phyloP scores from a whole-genome alignment of 2,329 filamentous ascomycete genomes.

The Penicillium sp. region DNA sequence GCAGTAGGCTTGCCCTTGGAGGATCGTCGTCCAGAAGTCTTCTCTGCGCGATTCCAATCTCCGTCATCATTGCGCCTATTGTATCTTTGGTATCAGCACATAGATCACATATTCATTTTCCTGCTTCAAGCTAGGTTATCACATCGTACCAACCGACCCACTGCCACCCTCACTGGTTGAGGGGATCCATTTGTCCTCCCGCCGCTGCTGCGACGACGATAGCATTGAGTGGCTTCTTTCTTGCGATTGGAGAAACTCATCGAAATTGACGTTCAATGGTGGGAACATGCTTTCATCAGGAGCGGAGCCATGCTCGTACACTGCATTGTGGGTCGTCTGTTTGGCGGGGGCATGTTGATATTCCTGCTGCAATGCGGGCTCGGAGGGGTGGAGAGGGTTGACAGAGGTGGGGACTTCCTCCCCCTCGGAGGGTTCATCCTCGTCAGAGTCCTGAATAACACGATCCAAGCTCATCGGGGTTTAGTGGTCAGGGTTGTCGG shows the following conservation, averaged over 20 bases:
- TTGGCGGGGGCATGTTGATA: slow-evolving; percentile 10
- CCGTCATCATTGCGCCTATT: slow-evolving; percentile 28
- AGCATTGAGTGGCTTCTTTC: slow-evolving; percentile 10
- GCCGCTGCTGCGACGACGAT: slow-evolving; percentile 28
- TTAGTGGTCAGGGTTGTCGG: background rate
- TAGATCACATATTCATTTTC: background rate
- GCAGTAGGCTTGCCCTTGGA: slow-evolving; percentile 10
- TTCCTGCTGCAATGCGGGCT: slow-evolving; percentile 10
- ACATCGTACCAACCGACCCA: slow-evolving; percentile 26
- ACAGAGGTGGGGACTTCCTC: slow-evolving; percentile 18
- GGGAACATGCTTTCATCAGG: slow-evolving; percentile 11
- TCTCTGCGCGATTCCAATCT: slow-evolving; percentile 29
- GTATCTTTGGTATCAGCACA: background rate
- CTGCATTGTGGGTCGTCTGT: slow-evolving; percentile 4
- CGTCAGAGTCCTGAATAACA: slow-evolving; percentile 41
- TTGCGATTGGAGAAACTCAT: slow-evolving; percentile 32
- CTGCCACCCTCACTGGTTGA: slow-evolving; percentile 17
- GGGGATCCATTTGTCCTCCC: slow-evolving; percentile 32
- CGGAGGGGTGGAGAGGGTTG: slow-evolving; percentile 16
- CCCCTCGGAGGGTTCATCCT: slow-evolving; percentile 32
- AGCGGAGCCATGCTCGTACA: slow-evolving; percentile 1
- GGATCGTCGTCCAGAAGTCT: slow-evolving; percentile 25
- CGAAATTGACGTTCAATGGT: slow-evolving; percentile 30
- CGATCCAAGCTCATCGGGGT: slow-evolving; percentile 29
- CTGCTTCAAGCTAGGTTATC: background rate